Base-by-base conservation (phyloP, 495 filamentous ascomycete genomes). In the Aspergillus incahuasiensis region DNA sequence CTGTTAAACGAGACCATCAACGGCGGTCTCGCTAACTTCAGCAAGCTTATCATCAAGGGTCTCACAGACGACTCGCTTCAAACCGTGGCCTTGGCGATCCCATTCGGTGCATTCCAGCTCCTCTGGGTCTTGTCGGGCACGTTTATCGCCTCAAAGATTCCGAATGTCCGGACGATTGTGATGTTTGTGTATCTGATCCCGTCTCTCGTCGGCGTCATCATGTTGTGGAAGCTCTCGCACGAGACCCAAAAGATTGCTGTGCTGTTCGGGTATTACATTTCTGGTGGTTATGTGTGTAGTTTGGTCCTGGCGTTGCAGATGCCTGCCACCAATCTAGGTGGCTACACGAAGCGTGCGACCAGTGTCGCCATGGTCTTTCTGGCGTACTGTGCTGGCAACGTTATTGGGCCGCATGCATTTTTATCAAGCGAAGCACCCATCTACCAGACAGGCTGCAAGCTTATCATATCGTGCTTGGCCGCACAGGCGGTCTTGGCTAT, bases 291-390 rank as follows among this genome's bases (percentile, higher is more conserved):
- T 48, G 71, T 74, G 16, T 71, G 67, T 47, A 68, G 68, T 6
- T 48, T 74, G 24, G 71, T 76, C 2, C 64, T 76, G 34, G 66
- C 70, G 0, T 55, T 74, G 12, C 71, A 74, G 32, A 69, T 76
- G 71, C 73, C 73, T 6, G 63, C 71, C 18, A 72, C 61, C 7
- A 75, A 75, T 53, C 57, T 72, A 1, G 68, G 67, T 45, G 71
- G 73, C 9, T 74, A 76, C 56, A 74, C 73, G 0, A 76, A 76
- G 54, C 70, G 70, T 41, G 62, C 63, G n/a, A 76, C 73, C 3
- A 61, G 63, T 48, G 66, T 67, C 18, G 71, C 69, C 1, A 44
- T 74, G 40, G 71, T 76, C 0, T 76, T 76, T 47, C 53, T 74
- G 44, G 71, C 68, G 5, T 74, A 74, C 57, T 74, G 71, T 39